Evolutionary conservation across 2,329 filamentous ascomycete species (phyloP), one percentile per base, ranked within the genome.

Genomic region (Lachnellula suecica): DNA sequence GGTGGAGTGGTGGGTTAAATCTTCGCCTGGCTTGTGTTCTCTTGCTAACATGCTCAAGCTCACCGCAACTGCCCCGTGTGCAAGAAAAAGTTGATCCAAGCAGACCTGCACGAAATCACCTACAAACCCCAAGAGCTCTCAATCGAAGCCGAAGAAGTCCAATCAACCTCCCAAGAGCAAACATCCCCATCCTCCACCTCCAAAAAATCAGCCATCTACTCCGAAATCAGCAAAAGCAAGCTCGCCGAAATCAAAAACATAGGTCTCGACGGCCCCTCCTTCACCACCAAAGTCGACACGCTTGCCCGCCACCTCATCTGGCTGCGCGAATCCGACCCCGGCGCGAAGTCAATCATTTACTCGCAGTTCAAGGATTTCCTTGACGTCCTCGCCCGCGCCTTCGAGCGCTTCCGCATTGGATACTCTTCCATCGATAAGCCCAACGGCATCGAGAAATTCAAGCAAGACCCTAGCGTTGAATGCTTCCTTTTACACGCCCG

Each of bases 341-440:
- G 91, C 0, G 84, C 91, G 9, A 97, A 97, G 67, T 89, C 89
- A 0, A 88, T 99, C 66, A 80, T 97, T n/a, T 99, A 96, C 69
- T 95, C 90, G 1, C 93, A 97, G 71, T 94, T 91, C 69, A 82
- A 82, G 50, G 87, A 89, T 49, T 97, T 97, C 61, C 76, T 97
- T 1, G 74, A 79, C 1, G 84, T 96, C 6, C 76, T 97, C 1
- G 78, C 78, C 8, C 77, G 76, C 9, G 93, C 91, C 0, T 86
- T 97, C 46, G 66, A 69, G 2, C 77, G 79, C 4, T 89, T 90
- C 69, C 81, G 83, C 44, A 93, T 99, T 57, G 85, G 86, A 1
- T 86, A 79, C 62, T 82, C 84, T 8, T 84, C 83, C 4, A 87
- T 97, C 51, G 83, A 88, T 52, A 80, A 81, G 13, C 74, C 79